phyloP scores from a whole-genome alignment of 371 early-diverging fungal genomes.

The Choanephora cucurbitarum region DNA sequence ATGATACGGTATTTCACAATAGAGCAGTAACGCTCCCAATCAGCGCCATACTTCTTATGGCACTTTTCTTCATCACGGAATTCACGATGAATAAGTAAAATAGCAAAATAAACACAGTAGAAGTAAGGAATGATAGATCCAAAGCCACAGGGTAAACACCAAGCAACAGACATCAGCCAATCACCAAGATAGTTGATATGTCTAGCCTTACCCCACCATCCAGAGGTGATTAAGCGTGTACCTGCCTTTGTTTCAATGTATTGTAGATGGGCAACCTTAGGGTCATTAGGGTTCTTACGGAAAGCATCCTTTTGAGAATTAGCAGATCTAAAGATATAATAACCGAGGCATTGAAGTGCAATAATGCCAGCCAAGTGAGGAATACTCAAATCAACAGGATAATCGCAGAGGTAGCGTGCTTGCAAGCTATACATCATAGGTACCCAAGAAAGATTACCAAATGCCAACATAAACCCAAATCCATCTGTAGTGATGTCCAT shows the following conservation, averaged over 20 bases:
- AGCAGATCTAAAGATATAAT: slow-evolving; percentile 84
- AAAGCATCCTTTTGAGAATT: slow-evolving; percentile 90
- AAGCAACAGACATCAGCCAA: slow-evolving; percentile 84
- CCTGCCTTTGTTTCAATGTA: slow-evolving; percentile 84
- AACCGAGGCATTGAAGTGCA: slow-evolving; percentile 65
- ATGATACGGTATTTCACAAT: slow-evolving; percentile 85
- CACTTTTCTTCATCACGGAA: slow-evolving; percentile 89
- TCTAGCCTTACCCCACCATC: slow-evolving; percentile 94
- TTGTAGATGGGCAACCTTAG: slow-evolving; percentile 66
- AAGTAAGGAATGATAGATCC: slow-evolving; percentile 85
- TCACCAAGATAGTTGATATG: slow-evolving; percentile 95
- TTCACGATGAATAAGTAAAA: slow-evolving; percentile 87
- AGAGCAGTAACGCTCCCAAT: slow-evolving; percentile 89
- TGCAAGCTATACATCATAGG: slow-evolving; percentile 90
- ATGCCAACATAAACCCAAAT: slow-evolving; percentile 92
- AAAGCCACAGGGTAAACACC: slow-evolving; percentile 77
- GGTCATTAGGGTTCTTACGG: slow-evolving; percentile 72
- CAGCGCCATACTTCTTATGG: slow-evolving; percentile 86
- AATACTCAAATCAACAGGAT: slow-evolving; percentile 58
- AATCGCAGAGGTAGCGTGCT: slow-evolving; percentile 80
- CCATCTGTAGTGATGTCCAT: slow-evolving; percentile 96
- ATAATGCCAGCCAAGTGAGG: slow-evolving; percentile 48
- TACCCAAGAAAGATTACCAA: slow-evolving; percentile 90
- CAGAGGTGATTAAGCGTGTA: slow-evolving; percentile 75
- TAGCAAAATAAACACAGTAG: slow-evolving; percentile 87